Conservation (phyloP, 2,329 filamentous ascomycete species). For the Monilinia polystroma region DNA sequence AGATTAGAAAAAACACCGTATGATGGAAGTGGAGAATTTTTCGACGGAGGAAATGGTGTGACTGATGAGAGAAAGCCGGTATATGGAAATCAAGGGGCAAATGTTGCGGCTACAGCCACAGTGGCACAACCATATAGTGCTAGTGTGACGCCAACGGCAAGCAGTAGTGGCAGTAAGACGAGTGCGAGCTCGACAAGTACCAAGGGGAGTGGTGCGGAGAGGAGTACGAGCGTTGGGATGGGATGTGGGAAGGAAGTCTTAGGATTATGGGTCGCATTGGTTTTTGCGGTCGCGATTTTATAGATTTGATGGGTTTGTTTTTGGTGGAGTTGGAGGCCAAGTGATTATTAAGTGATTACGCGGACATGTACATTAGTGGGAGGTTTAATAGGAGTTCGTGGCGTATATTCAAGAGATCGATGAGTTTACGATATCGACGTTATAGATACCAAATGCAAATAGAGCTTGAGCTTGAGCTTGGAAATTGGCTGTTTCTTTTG, state of each 20-base stretch:
- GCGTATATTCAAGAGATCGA: not conserved
- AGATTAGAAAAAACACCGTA: slow-evolving; percentile 44
- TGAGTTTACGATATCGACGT: not conserved
- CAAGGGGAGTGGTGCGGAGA: slow-evolving; percentile 85
- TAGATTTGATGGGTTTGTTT: not conserved
- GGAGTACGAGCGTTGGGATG: slow-evolving; percentile 68
- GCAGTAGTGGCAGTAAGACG: slow-evolving; percentile 91
- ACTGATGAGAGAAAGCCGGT: slow-evolving; percentile 41
- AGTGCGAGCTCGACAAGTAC: slow-evolving; percentile 86
- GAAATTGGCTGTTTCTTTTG: not conserved
- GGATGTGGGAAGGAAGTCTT: slow-evolving; percentile 46
- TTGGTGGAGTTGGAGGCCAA: not conserved
- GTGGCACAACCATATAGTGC: slow-evolving; percentile 69
- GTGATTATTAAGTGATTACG: not conserved
- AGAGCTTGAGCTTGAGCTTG: not conserved
- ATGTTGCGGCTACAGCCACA: slow-evolving; percentile 28
- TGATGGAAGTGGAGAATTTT: slow-evolving; percentile 47
- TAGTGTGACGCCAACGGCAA: slow-evolving; percentile 49
- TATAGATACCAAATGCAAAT: slow-evolving; percentile 9
- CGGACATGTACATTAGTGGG: not conserved
- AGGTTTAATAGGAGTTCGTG: not conserved
- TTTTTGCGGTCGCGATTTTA: slow-evolving; percentile 20
- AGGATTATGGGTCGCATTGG: slow-evolving; percentile 20
- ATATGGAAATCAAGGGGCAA: slow-evolving; percentile 41
- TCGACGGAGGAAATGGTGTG: slow-evolving; percentile 43